Evolutionary conservation across 2,329 filamentous ascomycete genomes (phyloP).

Genomic region (Fulvia fulva): DNA sequence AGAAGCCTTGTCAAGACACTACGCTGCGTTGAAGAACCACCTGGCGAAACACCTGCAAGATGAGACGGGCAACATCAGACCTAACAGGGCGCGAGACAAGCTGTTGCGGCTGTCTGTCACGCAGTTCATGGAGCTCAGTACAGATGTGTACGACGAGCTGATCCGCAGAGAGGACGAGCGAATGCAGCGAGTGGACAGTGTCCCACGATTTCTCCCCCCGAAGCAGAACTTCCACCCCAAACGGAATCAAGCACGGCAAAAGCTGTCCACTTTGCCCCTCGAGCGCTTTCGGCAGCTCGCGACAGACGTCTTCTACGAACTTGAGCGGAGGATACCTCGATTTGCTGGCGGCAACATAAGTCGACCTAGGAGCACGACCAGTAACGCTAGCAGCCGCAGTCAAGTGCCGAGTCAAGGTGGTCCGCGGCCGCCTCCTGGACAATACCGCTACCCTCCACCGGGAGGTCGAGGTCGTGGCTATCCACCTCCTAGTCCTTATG

Average conservation of each 20-base stretch:
- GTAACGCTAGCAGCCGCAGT: conserved; percentile 30
- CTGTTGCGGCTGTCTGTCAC: conserved; percentile 81
- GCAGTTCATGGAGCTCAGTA: conserved; percentile 96
- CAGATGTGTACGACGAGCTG: conserved; percentile 94
- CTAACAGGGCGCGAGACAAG: conserved; percentile 92
- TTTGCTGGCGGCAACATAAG: conserved; percentile 69
- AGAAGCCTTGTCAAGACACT: conserved; percentile 73
- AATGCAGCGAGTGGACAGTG: conserved; percentile 44
- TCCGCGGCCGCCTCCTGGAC: conserved; percentile 36
- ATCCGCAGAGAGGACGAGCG: conserved; percentile 72
- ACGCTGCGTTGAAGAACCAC: conserved; percentile 71
- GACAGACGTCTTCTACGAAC: conserved; percentile 92
- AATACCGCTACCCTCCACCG: conserved; percentile 6
- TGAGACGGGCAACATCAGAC: conserved; percentile 67
- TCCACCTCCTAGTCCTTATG: conserved; percentile 19
- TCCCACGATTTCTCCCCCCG: conserved; percentile 73
- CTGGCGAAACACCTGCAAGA: conserved; percentile 68
- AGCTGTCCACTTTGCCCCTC: conserved; percentile 82
- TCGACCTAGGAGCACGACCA: conserved; percentile 65
- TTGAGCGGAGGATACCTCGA: conserved; percentile 82
- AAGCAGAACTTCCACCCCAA: conserved; percentile 91
- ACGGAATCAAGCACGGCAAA: conserved; percentile 94
- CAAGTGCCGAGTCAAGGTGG: conserved; percentile 29
- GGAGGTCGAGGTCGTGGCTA: conserved; percentile 28
- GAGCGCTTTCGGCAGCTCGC: conserved; percentile 87